Percentiles rank a stretch among this genome's conserved stretches.
Conservation (phyloP, 495 filamentous ascomycete genomes). For the Bombardia bombarda region DNA sequence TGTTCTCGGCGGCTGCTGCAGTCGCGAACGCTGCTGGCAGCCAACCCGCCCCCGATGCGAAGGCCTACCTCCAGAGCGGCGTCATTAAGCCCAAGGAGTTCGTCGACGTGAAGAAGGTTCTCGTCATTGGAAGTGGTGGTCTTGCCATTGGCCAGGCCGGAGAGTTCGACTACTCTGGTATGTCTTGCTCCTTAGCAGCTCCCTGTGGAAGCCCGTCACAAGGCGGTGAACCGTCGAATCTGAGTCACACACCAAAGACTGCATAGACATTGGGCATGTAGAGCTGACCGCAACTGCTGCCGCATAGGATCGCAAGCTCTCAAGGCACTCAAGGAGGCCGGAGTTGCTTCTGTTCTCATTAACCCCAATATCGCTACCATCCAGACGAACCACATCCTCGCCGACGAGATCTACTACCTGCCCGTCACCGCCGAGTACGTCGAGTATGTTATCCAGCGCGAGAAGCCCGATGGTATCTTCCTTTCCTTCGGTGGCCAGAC, state of each 20-base stretch:
- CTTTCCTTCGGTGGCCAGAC: constrained; percentile 97
- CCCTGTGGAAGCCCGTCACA: neutral
- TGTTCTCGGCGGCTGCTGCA: constrained; percentile 29
- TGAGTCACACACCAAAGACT: constrained; percentile 21
- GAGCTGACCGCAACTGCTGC: constrained; percentile 13
- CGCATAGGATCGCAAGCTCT: constrained; percentile 81
- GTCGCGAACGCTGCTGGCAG: constrained; percentile 21
- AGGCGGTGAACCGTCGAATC: constrained; percentile 15
- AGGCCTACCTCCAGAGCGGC: constrained; percentile 83
- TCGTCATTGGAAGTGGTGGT: constrained; percentile 92
- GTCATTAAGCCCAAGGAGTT: constrained; percentile 65
- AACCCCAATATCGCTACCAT: constrained; percentile 99
- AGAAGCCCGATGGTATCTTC: constrained; percentile 94
- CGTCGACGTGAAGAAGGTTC: constrained; percentile 95
- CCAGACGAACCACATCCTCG: constrained; percentile 90
- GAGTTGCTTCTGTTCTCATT: constrained; percentile 89
- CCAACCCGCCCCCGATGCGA: constrained; percentile 70
- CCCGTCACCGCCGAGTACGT: constrained; percentile 95
- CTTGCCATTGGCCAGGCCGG: constrained; percentile 97
- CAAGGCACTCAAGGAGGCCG: constrained; percentile 95
- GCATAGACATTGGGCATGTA: constrained; percentile 1
- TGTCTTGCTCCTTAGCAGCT: constrained; percentile 16
- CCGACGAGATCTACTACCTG: constrained; percentile 97
- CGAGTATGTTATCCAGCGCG: constrained; percentile 90
- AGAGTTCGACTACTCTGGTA: constrained; percentile 98